Conservation (phyloP, 2,329 filamentous ascomycete genomes). For the Teratosphaeria nubilosa region DNA sequence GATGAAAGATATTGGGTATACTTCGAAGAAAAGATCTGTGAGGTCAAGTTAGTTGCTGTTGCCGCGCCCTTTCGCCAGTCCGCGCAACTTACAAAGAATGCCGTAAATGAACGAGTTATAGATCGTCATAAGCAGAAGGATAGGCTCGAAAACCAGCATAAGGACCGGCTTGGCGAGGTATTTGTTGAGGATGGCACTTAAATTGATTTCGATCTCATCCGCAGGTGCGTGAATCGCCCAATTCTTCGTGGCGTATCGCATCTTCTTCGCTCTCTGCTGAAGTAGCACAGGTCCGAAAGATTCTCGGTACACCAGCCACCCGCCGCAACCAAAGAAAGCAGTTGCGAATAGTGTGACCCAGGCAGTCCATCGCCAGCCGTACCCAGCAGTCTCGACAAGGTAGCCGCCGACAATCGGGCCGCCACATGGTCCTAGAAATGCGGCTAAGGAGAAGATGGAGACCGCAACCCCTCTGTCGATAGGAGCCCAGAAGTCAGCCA, state of each 20-base stretch:
- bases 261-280: slow-evolving; percentile 34
- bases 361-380: slow-evolving; percentile 49
- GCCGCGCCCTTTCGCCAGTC: background rate
- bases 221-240: slow-evolving; percentile 35
- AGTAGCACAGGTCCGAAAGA: slow-evolving; percentile 42
- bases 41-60: background rate
- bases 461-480: slow-evolving; percentile 1
- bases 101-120: slow-evolving; percentile 28
- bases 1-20: background rate
- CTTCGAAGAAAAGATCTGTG: background rate
- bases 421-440: background rate
- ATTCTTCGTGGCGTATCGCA: slow-evolving; percentile 40
- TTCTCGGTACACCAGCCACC: slow-evolving; percentile 1
- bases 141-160: slow-evolving; percentile 41
- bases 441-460: background rate
- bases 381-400: background rate
- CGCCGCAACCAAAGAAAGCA: background rate
- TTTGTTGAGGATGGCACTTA: slow-evolving; percentile 32
- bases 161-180: slow-evolving; percentile 31
- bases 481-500: background rate
- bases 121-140: slow-evolving; percentile 39
- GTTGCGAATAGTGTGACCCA: slow-evolving; percentile 37
- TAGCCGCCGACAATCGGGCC: slow-evolving; percentile 23
- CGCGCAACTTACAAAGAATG: slow-evolving; percentile 3
- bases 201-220: slow-evolving; percentile 29